Evolutionary conservation across 228 moss, liverwort and hornwort species (phyloP).

Genomic region (Sphagnum magellanicum): DNA sequence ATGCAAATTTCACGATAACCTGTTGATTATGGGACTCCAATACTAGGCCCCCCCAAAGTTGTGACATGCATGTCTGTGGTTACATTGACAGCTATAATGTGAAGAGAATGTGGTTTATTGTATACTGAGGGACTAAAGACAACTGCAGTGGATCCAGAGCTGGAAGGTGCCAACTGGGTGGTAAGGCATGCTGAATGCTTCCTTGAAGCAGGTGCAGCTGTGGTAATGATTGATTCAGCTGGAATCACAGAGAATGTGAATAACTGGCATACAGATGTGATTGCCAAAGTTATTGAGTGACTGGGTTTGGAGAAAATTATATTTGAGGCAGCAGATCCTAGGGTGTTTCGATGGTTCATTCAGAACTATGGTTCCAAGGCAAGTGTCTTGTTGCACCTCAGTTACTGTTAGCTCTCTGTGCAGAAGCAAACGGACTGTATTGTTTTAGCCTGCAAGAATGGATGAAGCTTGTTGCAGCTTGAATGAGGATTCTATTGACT

Average conservation of each 20-base stretch:
- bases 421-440: too few relatives aligned
- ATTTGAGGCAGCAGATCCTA: slow-evolving; percentile 61
- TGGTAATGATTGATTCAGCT: slow-evolving; percentile 58
- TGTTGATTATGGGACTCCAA: too few relatives aligned
- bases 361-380: slow-evolving; percentile 58
- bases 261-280: slow-evolving; percentile 50
- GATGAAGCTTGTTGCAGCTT: too few relatives aligned
- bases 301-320: slow-evolving; percentile 65
- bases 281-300: slow-evolving; percentile 47
- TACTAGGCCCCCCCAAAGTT: too few relatives aligned
- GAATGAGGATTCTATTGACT: too few relatives aligned
- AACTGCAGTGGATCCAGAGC: slow-evolving; percentile 7
- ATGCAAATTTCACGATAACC: too few relatives aligned
- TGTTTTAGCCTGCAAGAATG: too few relatives aligned
- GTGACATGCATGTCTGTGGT: too few relatives aligned
- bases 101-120: slow-evolving; percentile 14
- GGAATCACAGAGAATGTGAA: slow-evolving; percentile 37
- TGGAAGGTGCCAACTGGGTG: slow-evolving; percentile 28
- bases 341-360: slow-evolving; percentile 49
- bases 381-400: slow-evolving; percentile 3
- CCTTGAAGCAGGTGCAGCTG: slow-evolving; percentile 64
- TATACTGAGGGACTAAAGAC: not conserved
- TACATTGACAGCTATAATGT: not conserved
- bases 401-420: too few relatives aligned
- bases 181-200: slow-evolving; percentile 63